Evolutionary conservation across 1,284 basidiomycete genomes (phyloP), one percentile per base, ranked within the genome.

Genomic region (Tylopilus sp.): DNA sequence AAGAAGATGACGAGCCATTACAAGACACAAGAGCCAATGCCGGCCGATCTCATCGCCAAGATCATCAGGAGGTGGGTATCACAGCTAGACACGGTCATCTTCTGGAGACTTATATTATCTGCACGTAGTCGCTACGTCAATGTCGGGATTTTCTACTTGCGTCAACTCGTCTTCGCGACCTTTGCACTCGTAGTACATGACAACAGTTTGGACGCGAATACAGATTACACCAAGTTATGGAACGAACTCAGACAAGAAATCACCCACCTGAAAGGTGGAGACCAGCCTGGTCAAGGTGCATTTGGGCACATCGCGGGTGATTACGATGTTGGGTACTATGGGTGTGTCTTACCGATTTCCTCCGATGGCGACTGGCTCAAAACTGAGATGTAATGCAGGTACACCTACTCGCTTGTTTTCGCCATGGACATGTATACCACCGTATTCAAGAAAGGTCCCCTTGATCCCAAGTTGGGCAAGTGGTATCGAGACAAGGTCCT

Each of bases 281-380:
- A 87, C 66, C 62, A 60, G 18, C 89, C 92, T 44, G 94, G 92
- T 2, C 93, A 95, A 18, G 74, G 63, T 10, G 57, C 74, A 15
- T 73, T 74, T 65, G 70, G 70, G 15, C 74, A 75, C 16, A 77
- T 74, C 26, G 64, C 63, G 10, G 63, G 71, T 51, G 73, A 62
- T 22, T 72, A 94, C 69, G 92, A 93, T 70, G 92, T 91, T 15
- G 92, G 93, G 18, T 94, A 94, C 75, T 95, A 95, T 73, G 92
- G 91, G 83, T 90, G 32, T 53, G 72, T 44, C 36, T 33, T 1
- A 19, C 53, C 22, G 29, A 4, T 1, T 39, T n/a, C 18, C 26
- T 38, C 5, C 51, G 18, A 26, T 7, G 60, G 36, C 3, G 59
- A 56, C 41, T 36, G 36, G 12, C 36, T 36, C 36, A 3, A 24